Percentiles rank a stretch among this genome's conserved stretches.
These are phyloP conservation scores for Nelumbo lutea DNA, from an alignment of 164 flowering plant species.

Conservation along the genomic window DNA sequence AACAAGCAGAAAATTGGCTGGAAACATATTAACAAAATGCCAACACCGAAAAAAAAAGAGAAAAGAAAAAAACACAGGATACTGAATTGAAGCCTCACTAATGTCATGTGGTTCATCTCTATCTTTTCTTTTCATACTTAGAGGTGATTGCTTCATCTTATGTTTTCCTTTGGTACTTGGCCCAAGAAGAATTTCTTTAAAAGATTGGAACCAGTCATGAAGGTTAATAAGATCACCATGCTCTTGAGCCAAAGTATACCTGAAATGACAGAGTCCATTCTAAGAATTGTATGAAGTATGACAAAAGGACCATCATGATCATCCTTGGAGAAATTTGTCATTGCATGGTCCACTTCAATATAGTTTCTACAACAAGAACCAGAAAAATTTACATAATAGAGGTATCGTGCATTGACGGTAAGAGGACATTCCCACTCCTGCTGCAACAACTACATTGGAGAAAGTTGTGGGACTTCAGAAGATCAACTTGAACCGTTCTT, in stretches of 20 bases:
- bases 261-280: slow-evolving; percentile 11
- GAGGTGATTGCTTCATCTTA: slow-evolving; percentile 44
- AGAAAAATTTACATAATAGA: slow-evolving; percentile 51
- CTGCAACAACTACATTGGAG: slow-evolving; percentile 75
- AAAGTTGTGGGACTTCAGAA: slow-evolving; percentile 54
- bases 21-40: too few species aligned
- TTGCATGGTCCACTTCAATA: too few species aligned
- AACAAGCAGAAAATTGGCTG: too few species aligned
- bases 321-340: too few species aligned
- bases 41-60: too few species aligned
- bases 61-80: slow-evolving; percentile 32
- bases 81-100: slow-evolving; percentile 72
- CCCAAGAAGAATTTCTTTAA: slow-evolving; percentile 38
- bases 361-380: not conserved
- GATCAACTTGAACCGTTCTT: slow-evolving; percentile 80
- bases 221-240: slow-evolving; percentile 95
- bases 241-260: slow-evolving; percentile 80
- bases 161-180: slow-evolving; percentile 33
- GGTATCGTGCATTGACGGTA: slow-evolving; percentile 75
- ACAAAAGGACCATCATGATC: too few species aligned
- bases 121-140: slow-evolving; percentile 52
- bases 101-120: slow-evolving; percentile 23
- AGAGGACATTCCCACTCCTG: slow-evolving; percentile 27
- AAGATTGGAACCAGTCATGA: slow-evolving; percentile 92
- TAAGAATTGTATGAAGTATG: too few species aligned